A percentile compares a stretch with the other conserved stretches of the same genome.
Evolutionary conservation across 768 basidiomycete genomes (phyloP).

Genomic region (Melanogaster broomeanus): DNA sequence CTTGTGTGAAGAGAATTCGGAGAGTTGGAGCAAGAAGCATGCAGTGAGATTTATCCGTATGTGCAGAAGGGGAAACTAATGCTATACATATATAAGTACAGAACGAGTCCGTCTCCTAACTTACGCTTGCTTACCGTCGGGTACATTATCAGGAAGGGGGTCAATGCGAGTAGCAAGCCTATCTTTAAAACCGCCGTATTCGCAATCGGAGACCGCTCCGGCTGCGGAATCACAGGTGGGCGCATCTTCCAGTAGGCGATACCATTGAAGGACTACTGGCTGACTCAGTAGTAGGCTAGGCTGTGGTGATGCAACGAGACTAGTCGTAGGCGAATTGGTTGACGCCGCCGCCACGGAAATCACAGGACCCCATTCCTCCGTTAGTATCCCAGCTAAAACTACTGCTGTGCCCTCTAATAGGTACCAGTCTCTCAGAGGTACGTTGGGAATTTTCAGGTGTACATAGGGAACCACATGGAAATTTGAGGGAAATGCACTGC

Average conservation of each 20-base stretch:
- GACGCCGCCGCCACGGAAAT: background rate
- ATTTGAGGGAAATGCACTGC: conserved; percentile 23
- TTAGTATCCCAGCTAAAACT: background rate
- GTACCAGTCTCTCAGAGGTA: background rate
- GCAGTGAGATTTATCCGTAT: background rate
- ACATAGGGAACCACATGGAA: background rate
- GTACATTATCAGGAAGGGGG: background rate
- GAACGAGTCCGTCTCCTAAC: background rate
- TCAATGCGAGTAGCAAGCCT: conserved; percentile 7
- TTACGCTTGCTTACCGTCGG: too few relatives aligned
- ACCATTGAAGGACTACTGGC: background rate
- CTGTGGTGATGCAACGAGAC: background rate
- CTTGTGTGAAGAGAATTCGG: background rate
- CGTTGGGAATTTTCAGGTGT: background rate
- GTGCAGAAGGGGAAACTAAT: background rate
- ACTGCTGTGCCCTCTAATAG: background rate
- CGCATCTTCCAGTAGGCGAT: background rate
- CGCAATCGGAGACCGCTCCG: conserved; percentile 1
- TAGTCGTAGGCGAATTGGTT: background rate
- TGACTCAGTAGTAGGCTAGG: background rate
- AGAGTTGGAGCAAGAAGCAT: too few relatives aligned
- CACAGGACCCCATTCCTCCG: background rate
- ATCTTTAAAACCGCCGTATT: conserved; percentile 4
- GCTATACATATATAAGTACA: too few relatives aligned
- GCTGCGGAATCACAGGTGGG: background rate